phyloP scores from a whole-genome alignment of 1,139 yeast genomes.

The Yamadazyma buinensis region DNA sequence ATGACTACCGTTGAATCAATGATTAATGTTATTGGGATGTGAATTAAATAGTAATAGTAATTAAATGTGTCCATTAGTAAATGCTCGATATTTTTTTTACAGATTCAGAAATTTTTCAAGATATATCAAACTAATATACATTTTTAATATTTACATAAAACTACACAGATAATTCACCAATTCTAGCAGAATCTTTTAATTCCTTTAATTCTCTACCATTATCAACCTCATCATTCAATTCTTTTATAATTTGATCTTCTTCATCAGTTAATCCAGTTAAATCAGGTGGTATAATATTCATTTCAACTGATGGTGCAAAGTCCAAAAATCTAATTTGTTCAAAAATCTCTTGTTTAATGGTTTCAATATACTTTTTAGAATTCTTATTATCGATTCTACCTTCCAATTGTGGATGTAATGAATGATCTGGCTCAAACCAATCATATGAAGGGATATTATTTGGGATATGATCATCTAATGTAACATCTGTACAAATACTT shows the following conservation, averaged over 20 bases:
- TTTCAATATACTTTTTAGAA: conserved; percentile 77
- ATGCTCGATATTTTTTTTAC: too few species aligned
- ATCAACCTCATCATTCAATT: conserved; percentile 50
- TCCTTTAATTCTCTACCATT: conserved; percentile 13
- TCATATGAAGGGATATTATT: conserved; percentile 75
- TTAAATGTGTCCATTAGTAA: conserved; percentile 52
- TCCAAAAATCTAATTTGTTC: conserved; percentile 80
- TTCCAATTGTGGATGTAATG: conserved; percentile 84
- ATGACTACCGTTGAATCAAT: conserved; percentile 73
- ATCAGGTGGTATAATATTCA: conserved; percentile 88
- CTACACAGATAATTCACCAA: conserved; percentile 1
- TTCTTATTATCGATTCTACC: conserved; percentile 89
- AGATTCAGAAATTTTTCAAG: too few species aligned
- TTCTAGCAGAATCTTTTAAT: conserved; percentile 28
- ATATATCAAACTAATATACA: too few species aligned
- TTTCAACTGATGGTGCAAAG: conserved; percentile 93
- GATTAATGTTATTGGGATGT: conserved; percentile 69
- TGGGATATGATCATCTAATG: conserved; percentile 74
- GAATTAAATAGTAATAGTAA: conserved; percentile 47
- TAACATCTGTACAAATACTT: conserved; percentile 75
- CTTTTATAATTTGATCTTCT: conserved; percentile 52
- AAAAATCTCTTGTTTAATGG: conserved; percentile 68
- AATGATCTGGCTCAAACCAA: conserved; percentile 90
- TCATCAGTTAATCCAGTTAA: conserved; percentile 61
- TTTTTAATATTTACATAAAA: too few species aligned